A percentile compares a stretch with the other conserved stretches of the same genome.
Evolutionary conservation across 495 filamentous ascomycete genomes (phyloP).

Genomic region (Aspergillus mulundensis): DNA sequence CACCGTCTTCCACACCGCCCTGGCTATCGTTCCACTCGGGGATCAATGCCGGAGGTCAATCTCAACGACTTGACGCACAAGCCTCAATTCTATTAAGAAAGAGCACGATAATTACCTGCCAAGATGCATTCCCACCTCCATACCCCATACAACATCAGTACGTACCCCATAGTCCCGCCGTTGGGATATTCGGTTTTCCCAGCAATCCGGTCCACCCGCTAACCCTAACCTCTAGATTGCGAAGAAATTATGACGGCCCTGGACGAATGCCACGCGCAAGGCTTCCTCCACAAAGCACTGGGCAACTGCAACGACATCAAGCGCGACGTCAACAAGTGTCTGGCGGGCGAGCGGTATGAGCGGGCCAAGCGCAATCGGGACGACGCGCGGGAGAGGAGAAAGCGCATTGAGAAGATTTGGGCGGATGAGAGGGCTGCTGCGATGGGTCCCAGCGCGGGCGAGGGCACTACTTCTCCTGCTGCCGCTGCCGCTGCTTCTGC

Average conservation of each 20-base stretch:
- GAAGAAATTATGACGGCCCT: conserved; percentile 88
- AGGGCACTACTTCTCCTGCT: not conserved
- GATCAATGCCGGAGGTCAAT: not conserved
- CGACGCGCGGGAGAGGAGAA: conserved; percentile 61
- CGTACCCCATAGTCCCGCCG: conserved; percentile 14
- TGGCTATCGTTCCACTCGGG: not conserved
- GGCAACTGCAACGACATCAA: conserved; percentile 91
- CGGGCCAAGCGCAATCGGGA: conserved; percentile 74
- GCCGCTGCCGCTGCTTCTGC: not conserved
- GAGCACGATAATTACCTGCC: not conserved
- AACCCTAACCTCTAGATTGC: conserved; percentile 58
- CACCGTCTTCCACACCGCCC: conserved; percentile 28
- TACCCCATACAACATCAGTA: conserved; percentile 84
- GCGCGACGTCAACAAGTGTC: conserved; percentile 72
- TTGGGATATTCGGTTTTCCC: no score
- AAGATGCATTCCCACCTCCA: conserved; percentile 95
- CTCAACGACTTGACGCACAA: not conserved
- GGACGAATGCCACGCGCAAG: conserved; percentile 90
- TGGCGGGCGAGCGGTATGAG: conserved; percentile 72
- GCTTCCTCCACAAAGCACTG: conserved; percentile 81
- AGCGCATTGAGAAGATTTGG: conserved; percentile 69
- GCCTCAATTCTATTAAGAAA: not conserved
- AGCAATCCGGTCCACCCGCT: not conserved
- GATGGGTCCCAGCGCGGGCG: not conserved
- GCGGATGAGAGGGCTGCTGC: conserved; percentile 50